Evolutionary conservation across 257 asterid genomes (phyloP), one percentile per base, ranked within the genome.

Genomic region (Plectranthus barbatus): DNA sequence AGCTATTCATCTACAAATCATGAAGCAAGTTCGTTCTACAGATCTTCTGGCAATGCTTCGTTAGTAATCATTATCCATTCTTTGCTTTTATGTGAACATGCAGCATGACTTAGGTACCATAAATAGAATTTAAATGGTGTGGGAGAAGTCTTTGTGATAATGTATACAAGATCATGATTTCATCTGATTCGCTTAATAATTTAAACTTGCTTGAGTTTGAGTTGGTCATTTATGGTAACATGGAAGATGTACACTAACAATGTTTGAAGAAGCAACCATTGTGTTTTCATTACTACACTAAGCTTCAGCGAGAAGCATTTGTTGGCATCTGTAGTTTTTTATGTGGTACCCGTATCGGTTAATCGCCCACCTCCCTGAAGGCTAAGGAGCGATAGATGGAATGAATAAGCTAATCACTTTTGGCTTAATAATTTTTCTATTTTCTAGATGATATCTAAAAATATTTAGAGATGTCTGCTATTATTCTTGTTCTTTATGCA

Each of bases 1-100:
- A 75, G 92, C 90, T 55, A 71, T 75, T 67, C 81, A 80, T 65
- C 86, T 71, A 71, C 91, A 80, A 53, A 83, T 90, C 53, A 78
- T 70, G 80, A 79, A 79, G 74, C 81, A 80, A 55, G 78, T 77
- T 66, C 72, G 51, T 67, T 82, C 92, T 62, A 76, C 76, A 45
- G 84, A 90, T 75, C 80, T 93, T 71, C 79, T 79, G 72, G 80
- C 77, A 64, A 77, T 78, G 75, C 77, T 90, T 44, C 80, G 95
- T 93, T 84, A 87, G 99, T 82, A 60, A 45, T 31, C 14, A 73
- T 73, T 62, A 51, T 57, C 71, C 73, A 50, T 66, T 63, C 21
- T 33, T 21, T 19, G 15, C 56, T 45, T 67, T 55, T 61, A 33
- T 54, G 44, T 56, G 60, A 42, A 66, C 62, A 24, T 63, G 58